Evolutionary conservation across 1,139 yeast genomes (phyloP), one percentile per base, ranked within the genome.

Genomic region (Diutina pseudorugosa): DNA sequence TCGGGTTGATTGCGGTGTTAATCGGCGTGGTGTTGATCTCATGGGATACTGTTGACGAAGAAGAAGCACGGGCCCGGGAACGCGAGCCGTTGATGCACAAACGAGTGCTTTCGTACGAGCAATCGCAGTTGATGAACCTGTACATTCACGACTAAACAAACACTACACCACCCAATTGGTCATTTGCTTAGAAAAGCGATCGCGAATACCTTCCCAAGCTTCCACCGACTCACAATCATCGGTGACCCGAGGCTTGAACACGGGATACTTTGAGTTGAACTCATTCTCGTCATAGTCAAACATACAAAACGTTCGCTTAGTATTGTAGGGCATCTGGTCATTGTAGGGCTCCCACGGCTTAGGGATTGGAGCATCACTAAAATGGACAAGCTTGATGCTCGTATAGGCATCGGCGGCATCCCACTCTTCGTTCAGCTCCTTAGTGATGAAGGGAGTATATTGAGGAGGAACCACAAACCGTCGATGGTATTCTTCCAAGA

Each of bases 1-100:
- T 74, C 0, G 90, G 90, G 2, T 68, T 83, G 12, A 51, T 64
- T 2, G 85, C 85, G 3, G 90, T 83, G 1, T 69, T 79, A 53
- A 57, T 66, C 50, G 79, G 79, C 1, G 78, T 73, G 27, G 66
- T 73, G 3, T 59, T 68, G 8, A 65, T 75, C 16, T 67, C 80
- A 27, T 79, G 83, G 76, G 76, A 72, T 27, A 45, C 23, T 7
- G 23, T 27, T 5, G 40, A 25, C n/a, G 49, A 45, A n/a, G 49
- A 45, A 27, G 20, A n/a, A 16, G 18, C 42, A 5, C 20, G 20
- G 9, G 42, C 18, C n/a, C 20, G 18, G 6, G 27, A 27, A 2
- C n/a, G 40, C 2, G 21, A 25, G 12, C 49, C 40, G n/a, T 27
- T 27, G 40, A 5, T 45, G 36, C 49, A 16, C 6, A 45, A 45